A percentile compares a stretch with the other conserved stretches of the same genome.
These are phyloP conservation scores for Aurantiochytrium sp. DNA, from an alignment of 108 stramenopile species.

Conservation along the genomic window DNA sequence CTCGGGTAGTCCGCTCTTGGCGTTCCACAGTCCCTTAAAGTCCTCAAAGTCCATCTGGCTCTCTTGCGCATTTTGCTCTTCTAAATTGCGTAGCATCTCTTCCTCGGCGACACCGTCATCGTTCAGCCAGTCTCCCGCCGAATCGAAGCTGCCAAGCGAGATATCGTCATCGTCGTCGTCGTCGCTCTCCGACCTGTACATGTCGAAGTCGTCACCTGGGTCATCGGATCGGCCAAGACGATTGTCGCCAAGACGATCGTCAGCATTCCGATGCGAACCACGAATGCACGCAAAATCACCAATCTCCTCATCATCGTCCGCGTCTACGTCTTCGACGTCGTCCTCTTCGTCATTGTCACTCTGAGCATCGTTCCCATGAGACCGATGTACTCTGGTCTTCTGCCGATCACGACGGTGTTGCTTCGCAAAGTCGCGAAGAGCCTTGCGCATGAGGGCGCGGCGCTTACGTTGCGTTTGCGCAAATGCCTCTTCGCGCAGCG, in stretches of 20 bases:
- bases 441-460: background rate
- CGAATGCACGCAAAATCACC: too few relatives aligned
- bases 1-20: background rate
- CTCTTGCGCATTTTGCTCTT: background rate
- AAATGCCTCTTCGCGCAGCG: background rate
- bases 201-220: background rate
- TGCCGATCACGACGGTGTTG: background rate
- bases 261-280: background rate
- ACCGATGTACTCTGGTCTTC: background rate
- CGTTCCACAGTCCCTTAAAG: background rate
- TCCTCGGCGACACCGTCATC: background rate
- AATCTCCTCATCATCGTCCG: background rate
- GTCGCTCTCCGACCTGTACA: background rate
- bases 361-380: background rate
- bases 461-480: background rate
- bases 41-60: background rate
- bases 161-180: background rate
- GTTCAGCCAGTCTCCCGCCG: background rate
- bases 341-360: background rate
- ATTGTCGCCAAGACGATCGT: background rate
- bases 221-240: background rate
- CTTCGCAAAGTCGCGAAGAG: background rate
- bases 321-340: background rate
- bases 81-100: background rate
- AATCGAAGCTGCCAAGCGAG: background rate